Evolutionary conservation across 2,329 filamentous ascomycete species (phyloP).

Genomic region (Penicillium concentricum): DNA sequence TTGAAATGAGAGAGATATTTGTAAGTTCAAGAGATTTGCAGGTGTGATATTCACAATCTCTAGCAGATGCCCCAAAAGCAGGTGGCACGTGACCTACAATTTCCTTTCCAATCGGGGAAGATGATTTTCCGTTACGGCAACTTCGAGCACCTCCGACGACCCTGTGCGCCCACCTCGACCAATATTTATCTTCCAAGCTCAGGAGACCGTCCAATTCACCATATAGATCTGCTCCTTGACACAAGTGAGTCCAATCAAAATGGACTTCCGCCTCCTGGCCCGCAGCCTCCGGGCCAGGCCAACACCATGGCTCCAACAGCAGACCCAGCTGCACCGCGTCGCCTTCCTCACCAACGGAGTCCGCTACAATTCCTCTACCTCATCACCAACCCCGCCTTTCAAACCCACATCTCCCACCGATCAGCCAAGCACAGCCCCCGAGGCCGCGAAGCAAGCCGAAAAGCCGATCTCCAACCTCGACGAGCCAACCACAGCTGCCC

Average conservation of each 20-base stretch:
- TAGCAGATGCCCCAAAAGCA: neutral
- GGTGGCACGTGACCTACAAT: conserved; percentile 27
- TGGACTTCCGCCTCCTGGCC: conserved; percentile 35
- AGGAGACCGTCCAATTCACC: neutral
- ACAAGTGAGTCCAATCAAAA: conserved; percentile 15
- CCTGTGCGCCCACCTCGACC: conserved; percentile 2
- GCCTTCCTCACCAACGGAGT: conserved; percentile 18
- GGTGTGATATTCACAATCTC: neutral
- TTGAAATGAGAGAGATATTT: neutral
- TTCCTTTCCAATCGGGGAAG: conserved; percentile 16
- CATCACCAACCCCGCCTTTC: conserved; percentile 4
- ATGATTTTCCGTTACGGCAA: conserved; percentile 18
- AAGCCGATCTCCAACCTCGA: conserved; percentile 26
- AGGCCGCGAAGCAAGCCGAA: neutral
- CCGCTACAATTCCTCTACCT: conserved; percentile 25
- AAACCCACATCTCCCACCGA: conserved; percentile 5
- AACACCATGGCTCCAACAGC: conserved; percentile 26
- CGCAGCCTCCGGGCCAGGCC: conserved; percentile 34
- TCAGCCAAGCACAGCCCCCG: conserved; percentile 5
- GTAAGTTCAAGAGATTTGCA: conserved; percentile 4
- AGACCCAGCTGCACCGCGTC: conserved; percentile 17
- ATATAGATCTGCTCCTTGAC: conserved; percentile 1
- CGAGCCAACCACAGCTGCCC: conserved; percentile 6
- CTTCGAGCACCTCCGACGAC: conserved; percentile 2
- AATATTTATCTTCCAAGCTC: neutral